Evolutionary conservation across 257 asterid genomes (phyloP).

Genomic region (Solanum phureja): DNA sequence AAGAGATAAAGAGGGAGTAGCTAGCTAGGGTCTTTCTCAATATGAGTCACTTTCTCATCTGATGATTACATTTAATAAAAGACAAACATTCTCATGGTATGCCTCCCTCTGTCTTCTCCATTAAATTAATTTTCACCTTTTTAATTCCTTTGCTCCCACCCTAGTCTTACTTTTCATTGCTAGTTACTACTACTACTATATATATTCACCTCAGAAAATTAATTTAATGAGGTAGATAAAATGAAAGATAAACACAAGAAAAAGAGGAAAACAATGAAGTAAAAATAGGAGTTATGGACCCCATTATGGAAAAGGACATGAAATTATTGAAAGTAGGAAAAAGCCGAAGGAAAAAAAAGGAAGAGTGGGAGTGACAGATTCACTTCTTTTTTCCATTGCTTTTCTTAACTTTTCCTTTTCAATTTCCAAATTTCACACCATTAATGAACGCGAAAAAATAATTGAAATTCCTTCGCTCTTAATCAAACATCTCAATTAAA

Average conservation of each 20-base stretch:
- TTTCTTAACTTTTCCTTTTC: neutral
- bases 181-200: neutral
- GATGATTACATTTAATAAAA: constrained; percentile 44
- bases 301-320: constrained; percentile 45
- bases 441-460: neutral
- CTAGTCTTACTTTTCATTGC: neutral
- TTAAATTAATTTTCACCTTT: constrained; percentile 4
- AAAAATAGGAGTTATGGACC: constrained; percentile 37
- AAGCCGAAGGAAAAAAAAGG: neutral
- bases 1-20: neutral
- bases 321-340: constrained; percentile 29
- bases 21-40: constrained; percentile 51
- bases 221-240: neutral
- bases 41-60: constrained; percentile 61
- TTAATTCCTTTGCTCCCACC: neutral
- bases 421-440: neutral
- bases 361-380: constrained; percentile 2
- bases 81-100: constrained; percentile 93
- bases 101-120: constrained; percentile 51
- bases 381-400: neutral
- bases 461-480: neutral
- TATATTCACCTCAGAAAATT: neutral
- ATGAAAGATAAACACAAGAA: neutral
- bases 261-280: constrained; percentile 1
- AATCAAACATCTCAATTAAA: neutral